Conservation (phyloP, 768 basidiomycete genomes). For the Sporobolomyces pararoseus region DNA sequence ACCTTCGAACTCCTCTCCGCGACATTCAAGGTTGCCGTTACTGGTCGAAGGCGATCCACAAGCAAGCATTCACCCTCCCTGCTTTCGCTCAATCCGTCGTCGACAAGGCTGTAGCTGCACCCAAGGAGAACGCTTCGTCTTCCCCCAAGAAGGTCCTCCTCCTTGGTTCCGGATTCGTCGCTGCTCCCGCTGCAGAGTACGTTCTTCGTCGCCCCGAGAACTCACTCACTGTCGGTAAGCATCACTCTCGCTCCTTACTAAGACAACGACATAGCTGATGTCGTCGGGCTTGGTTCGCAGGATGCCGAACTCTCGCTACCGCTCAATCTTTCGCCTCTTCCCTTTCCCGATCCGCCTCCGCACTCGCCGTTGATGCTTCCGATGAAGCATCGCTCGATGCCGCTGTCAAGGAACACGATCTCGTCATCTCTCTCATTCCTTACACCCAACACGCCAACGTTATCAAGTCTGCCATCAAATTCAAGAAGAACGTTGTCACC, state of each 20-base stretch:
- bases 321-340: conserved; percentile 66
- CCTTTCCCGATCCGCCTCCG: conserved; percentile 63
- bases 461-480: conserved; percentile 83
- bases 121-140: conserved; percentile 42
- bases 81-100: conserved; percentile 77
- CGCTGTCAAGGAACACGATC: conserved; percentile 76
- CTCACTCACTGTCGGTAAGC: conserved; percentile 74
- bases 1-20: conserved; percentile 69
- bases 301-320: conserved; percentile 77
- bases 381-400: conserved; percentile 68
- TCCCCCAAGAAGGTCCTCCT: conserved; percentile 67
- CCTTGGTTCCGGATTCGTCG: conserved; percentile 91
- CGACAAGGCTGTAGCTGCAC: conserved; percentile 51
- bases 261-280: neutral
- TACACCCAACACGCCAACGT: conserved; percentile 86
- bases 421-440: conserved; percentile 94
- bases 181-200: conserved; percentile 93
- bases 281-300: no score
- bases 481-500: conserved; percentile 89
- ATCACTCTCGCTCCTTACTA: neutral
- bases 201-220: conserved; percentile 75
- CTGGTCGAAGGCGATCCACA: conserved; percentile 79
- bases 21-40: conserved; percentile 64
- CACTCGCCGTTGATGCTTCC: conserved; percentile 74
- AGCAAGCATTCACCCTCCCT: conserved; percentile 80